Conservation (phyloP, 768 basidiomycete species). For the Leccinum rimulosum region DNA sequence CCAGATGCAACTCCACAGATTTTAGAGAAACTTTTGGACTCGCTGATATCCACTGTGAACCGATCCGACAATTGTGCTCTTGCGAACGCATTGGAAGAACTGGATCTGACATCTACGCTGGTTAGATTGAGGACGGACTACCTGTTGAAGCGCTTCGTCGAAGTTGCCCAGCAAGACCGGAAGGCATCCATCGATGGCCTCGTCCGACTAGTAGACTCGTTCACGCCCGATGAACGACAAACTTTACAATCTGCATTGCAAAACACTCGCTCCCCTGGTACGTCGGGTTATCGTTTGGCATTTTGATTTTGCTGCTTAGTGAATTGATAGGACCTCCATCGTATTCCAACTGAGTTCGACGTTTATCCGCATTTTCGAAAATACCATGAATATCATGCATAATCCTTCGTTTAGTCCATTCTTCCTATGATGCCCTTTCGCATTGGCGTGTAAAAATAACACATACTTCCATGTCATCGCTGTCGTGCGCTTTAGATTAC, state of each 20-base stretch:
- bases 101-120: slow-evolving; percentile 63
- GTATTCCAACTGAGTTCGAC: slow-evolving; percentile 29
- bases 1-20: slow-evolving; percentile 70
- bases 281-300: slow-evolving; percentile 21
- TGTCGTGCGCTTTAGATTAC: background rate
- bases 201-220: slow-evolving; percentile 64
- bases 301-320: slow-evolving; percentile 4
- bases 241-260: slow-evolving; percentile 61
- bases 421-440: slow-evolving; percentile 1
- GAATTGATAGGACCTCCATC: slow-evolving; percentile 38
- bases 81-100: slow-evolving; percentile 65
- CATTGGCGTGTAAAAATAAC: slow-evolving; percentile 19
- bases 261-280: slow-evolving; percentile 59
- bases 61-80: slow-evolving; percentile 53
- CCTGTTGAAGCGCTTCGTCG: slow-evolving; percentile 62
- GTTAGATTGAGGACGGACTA: slow-evolving; percentile 68
- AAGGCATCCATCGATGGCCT: slow-evolving; percentile 77
- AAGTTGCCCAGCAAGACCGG: slow-evolving; percentile 69
- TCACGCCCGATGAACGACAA: slow-evolving; percentile 71
- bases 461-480: slow-evolving; percentile 17
- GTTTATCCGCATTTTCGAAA: background rate
- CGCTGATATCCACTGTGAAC: slow-evolving; percentile 54
- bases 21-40: slow-evolving; percentile 60
- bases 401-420: slow-evolving; percentile 5
- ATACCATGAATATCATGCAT: slow-evolving; percentile 9